These are phyloP conservation scores for Rhizophora mangle DNA, from an alignment of 345 rosid genomes.

Conservation along the genomic window DNA sequence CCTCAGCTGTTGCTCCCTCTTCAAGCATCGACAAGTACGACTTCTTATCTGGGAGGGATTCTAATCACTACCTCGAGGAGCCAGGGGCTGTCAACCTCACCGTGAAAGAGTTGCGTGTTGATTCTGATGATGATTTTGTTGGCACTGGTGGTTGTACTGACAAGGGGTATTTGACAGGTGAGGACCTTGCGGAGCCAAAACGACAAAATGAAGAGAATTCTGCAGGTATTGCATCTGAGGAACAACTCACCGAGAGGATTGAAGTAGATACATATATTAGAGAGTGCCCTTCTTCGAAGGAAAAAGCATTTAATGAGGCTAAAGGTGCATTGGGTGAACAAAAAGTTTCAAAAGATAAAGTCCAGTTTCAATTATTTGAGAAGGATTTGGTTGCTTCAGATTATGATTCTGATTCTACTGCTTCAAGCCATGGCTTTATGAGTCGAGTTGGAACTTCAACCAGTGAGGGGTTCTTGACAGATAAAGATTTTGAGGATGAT, in stretches of 20 bases:
- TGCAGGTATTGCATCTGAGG: background rate
- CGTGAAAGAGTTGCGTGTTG: constrained; percentile 34
- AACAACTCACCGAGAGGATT: constrained; percentile 14
- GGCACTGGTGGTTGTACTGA: constrained; percentile 5
- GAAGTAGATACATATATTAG: constrained; percentile 8
- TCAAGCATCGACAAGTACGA: constrained; percentile 41
- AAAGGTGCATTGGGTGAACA: constrained; percentile 12
- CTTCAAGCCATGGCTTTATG: constrained; percentile 48
- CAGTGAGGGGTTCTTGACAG: constrained; percentile 56
- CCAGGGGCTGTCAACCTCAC: constrained; percentile 42
- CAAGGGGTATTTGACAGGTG: constrained; percentile 4
- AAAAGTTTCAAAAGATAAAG: constrained; percentile 19
- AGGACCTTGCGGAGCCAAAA: constrained; percentile 6
- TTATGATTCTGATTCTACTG: constrained; percentile 47
- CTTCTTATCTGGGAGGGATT: constrained; percentile 27
- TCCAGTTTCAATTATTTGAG: constrained; percentile 41
- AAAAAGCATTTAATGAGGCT: constrained; percentile 8
- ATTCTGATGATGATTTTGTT: constrained; percentile 15
- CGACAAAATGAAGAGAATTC: constrained; percentile 21
- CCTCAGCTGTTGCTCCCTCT: constrained; percentile 21
- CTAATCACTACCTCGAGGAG: constrained; percentile 37
- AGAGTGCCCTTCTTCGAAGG: constrained; percentile 12
- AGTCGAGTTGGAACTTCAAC: constrained; percentile 42
- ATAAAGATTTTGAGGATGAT: constrained; percentile 43
- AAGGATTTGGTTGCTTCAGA: constrained; percentile 38